Base-by-base conservation (phyloP, 352 stramenopile species). In the Phytophthora tubulina region DNA sequence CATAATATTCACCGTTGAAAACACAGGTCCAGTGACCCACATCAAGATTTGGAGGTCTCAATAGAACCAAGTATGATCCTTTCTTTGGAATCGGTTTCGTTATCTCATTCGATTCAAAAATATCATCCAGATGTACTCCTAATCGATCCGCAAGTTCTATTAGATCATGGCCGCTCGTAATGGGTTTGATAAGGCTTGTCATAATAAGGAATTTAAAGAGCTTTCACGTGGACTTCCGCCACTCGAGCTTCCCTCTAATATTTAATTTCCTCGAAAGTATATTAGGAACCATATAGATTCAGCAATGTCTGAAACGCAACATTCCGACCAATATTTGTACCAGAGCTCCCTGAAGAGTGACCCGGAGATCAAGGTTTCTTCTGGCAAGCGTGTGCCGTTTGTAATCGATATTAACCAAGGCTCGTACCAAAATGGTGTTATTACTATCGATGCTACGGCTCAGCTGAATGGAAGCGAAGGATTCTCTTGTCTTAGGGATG, bases 21-120 rank as follows among this genome's bases (percentile, higher is more conserved):
- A n/a, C n/a, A n/a, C n/a, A n/a, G n/a, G n/a, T 35, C 55, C 68
- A 75, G 35, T 72, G 68, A 4, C 68, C 68, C 45, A 71, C 38
- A 27, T 63, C 49, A 1, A 39, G 10, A 45, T 61, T 41, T 39
- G 50, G 50, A n/a, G 27, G 35, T 35, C 67, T 3, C 3, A 75
- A 30, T 6, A 72, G n/a, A 52, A 70, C 42, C 1, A 76, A 30
- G 21, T 49, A 75, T 50, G 61, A 64, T 0, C 61, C 61, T 42
- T 42, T 42, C 36, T 42, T 42, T 0, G 39, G 15, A 9, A 74
- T 17, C 0, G 35, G 48, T 1, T 41, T n/a, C 8, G 32, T 59
- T 8, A 76, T 64, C 21, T 76, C 61, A 69, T 14, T 69, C 1
- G 51, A 69, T 6, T 69, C 61, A 9, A 39, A 69, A 17, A 69